These are phyloP conservation scores for Larix kaempferi DNA, from an alignment of 75 land plant species.

Conservation along the genomic window DNA sequence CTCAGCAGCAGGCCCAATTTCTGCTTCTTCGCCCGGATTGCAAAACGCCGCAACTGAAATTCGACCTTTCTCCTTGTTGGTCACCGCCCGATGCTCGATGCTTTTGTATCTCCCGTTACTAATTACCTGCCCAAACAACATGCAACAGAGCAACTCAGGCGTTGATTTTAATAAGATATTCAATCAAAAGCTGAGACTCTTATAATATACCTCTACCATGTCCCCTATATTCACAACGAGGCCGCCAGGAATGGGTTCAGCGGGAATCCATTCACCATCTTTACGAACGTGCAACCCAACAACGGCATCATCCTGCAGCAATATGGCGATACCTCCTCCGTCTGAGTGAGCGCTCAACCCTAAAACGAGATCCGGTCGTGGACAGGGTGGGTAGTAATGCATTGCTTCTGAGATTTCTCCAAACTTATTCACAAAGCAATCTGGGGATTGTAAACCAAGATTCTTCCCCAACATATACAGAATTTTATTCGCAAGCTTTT, in stretches of 20 bases:
- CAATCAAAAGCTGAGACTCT: neutral
- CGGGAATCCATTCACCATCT: conserved; percentile 9
- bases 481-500: neutral
- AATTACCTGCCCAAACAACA: neutral
- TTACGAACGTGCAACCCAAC: conserved; percentile 4
- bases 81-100: neutral
- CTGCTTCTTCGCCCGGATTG: neutral
- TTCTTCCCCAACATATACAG: neutral
- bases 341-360: conserved; percentile 32
- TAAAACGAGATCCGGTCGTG: conserved; percentile 25
- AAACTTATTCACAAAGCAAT: conserved; percentile 11
- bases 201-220: neutral
- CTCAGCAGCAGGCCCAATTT: neutral
- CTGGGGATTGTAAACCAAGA: conserved; percentile 14
- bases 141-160: neutral
- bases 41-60: neutral
- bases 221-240: conserved; percentile 8
- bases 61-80: neutral
- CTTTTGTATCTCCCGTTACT: conserved; percentile 1
- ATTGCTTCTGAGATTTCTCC: conserved; percentile 16
- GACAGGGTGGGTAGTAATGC: conserved; percentile 42
- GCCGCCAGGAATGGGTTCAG: neutral
- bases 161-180: neutral
- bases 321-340: conserved; percentile 19
- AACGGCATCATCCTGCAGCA: conserved; percentile 20